These are phyloP conservation scores for Acer yangbiense DNA, from an alignment of 345 rosid genomes.

Conservation along the genomic window DNA sequence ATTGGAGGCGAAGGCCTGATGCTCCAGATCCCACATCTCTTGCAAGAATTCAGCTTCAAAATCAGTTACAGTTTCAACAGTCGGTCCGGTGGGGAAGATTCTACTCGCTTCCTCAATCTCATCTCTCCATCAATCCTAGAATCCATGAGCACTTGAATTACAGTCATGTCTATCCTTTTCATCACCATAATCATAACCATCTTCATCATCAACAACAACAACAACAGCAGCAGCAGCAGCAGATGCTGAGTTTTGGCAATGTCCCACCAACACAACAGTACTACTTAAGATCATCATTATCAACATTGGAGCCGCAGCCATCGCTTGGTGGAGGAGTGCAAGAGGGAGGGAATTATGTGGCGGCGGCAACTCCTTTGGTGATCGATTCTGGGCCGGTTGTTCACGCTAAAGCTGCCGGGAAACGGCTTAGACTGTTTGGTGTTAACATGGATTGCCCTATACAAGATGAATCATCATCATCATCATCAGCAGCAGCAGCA, in stretches of 20 bases:
- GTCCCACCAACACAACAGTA: slow-evolving; percentile 25
- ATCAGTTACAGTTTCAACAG: slow-evolving; percentile 42
- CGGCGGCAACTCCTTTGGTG: slow-evolving; percentile 37
- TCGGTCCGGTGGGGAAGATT: slow-evolving; percentile 60
- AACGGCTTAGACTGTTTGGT: slow-evolving; percentile 64
- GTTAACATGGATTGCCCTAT: slow-evolving; percentile 63
- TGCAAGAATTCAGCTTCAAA: slow-evolving; percentile 45
- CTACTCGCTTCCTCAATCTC: slow-evolving; percentile 51
- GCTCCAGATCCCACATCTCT: slow-evolving; percentile 44
- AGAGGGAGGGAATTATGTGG: slow-evolving; percentile 21
- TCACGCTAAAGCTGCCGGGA: slow-evolving; percentile 35
- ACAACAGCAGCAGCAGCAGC: slow-evolving; percentile 33
- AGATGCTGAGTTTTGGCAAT: slow-evolving; percentile 35
- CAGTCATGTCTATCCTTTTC: slow-evolving; percentile 29
- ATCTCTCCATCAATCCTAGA: slow-evolving; percentile 18
- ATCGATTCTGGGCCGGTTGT: slow-evolving; percentile 63
- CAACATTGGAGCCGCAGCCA: slow-evolving; percentile 28
- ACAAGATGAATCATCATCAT: slow-evolving; percentile 36
- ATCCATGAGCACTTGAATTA: slow-evolving; percentile 40
- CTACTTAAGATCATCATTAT: slow-evolving; percentile 37
- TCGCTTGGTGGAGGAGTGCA: slow-evolving; percentile 36
- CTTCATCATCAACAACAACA: slow-evolving; percentile 31
- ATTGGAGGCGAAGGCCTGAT: slow-evolving; percentile 77
- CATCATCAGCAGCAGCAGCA: not conserved
- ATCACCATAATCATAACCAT: slow-evolving; percentile 18